A percentile compares a stretch with the other conserved stretches of the same genome.
phyloP scores from a whole-genome alignment of 208 protist species.

The Wallacemonas sp. region DNA sequence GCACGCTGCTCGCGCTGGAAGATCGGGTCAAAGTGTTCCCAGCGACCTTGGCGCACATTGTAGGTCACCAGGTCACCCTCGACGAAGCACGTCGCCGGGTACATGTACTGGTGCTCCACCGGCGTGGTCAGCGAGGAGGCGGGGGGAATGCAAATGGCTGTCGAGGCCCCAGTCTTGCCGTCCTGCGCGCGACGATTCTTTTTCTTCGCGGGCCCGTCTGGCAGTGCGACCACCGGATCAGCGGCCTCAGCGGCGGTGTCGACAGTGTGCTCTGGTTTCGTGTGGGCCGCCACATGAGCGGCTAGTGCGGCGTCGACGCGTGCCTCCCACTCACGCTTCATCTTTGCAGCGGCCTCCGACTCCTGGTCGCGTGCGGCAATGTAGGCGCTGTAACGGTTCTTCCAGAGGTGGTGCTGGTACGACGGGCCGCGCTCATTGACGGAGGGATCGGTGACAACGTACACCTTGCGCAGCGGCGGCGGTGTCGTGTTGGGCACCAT shows the following conservation, averaged over 20 bases:
- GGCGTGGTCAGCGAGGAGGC: neutral
- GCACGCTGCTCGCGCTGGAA: constrained; percentile 27
- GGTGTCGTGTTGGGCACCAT: constrained; percentile 12
- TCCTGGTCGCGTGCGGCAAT: constrained; percentile 1
- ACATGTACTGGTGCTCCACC: constrained; percentile 34
- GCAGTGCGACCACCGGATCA: neutral
- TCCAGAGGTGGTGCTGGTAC: constrained; percentile 30
- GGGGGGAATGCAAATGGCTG: neutral
- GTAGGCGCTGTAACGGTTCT: constrained; percentile 20
- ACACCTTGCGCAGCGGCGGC: constrained; percentile 20
- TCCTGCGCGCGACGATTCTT: neutral
- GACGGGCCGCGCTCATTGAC: constrained; percentile 25
- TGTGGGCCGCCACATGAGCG: neutral
- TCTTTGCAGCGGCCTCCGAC: constrained; percentile 4
- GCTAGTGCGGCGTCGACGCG: neutral
- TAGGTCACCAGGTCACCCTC: constrained; percentile 63
- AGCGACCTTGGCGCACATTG: constrained; percentile 35
- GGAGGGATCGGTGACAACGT: constrained; percentile 35
- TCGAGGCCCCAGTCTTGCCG: neutral
- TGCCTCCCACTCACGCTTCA: neutral
- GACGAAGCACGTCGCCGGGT: constrained; percentile 38
- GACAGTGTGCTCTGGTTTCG: neutral
- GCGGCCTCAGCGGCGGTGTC: neutral
- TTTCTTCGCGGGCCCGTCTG: neutral
- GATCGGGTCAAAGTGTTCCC: constrained; percentile 46